Evolutionary conservation across 2,329 filamentous ascomycete species (phyloP), one percentile per base, ranked within the genome.

Genomic region (Beauveria pseudobassiana): DNA sequence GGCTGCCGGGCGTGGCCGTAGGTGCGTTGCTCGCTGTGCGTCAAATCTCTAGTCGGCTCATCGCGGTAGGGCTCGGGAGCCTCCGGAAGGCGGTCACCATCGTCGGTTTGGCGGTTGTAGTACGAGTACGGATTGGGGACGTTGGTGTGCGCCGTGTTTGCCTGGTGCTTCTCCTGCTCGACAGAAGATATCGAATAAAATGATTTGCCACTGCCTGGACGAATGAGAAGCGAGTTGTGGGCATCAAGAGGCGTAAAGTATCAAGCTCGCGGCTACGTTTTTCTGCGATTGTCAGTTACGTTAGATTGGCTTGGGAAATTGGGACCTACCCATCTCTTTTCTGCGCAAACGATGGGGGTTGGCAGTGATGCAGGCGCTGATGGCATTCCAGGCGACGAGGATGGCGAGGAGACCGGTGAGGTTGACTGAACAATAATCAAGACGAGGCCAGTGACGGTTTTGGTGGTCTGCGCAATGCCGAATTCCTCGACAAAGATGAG

Each of bases 401-500:
- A 98, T 89, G 3, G 91, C 93, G 62, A 99, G 80, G 26, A 91
- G 75, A 64, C 84, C 92, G 6, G 93, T 96, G 67, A 99, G 78
- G 87, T 84, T 0, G 90, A 90, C 76, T 99, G 95, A 5, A 98
- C 82, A n/a, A 87, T 91, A 66, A 98, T 95, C 63, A 99, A 82
- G 18, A 92, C 90, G n/a, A 98, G 85, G 61, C 95, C 95, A 18
- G 91, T 93, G 55, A 98, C 85, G 0, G 95, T 98, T 79, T 97
- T 91, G 10, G 93, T 97, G 10, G 93, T 96, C 74, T 97, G 88
- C 6, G 87, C 83, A 67, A 99, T 88, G 62, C 90, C 90, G 59
- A 99, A 86, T 76, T 98, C 88, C 72, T 98, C 89, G 30, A 98
- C 93, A 69, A 98, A 99, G 57, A 98, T 81, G 66, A 99, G 78